These are phyloP conservation scores for Suillus cothurnatus DNA, from an alignment of 768 basidiomycete genomes.

Conservation along the genomic window DNA sequence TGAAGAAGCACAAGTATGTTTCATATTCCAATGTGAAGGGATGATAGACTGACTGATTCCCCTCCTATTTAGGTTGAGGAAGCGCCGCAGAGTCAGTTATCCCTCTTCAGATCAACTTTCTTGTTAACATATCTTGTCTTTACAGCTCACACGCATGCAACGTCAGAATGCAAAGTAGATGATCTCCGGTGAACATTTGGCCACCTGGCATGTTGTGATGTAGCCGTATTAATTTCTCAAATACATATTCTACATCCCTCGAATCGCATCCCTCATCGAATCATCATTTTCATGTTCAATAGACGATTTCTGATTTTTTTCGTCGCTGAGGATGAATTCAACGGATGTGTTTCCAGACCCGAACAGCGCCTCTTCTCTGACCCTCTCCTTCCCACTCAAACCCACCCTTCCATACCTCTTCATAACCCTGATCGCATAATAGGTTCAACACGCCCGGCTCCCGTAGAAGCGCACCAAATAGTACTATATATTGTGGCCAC, in stretches of 20 bases:
- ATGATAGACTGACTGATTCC: conserved; percentile 7
- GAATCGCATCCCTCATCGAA: neutral
- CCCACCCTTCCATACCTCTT: conserved; percentile 62
- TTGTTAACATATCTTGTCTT: conserved; percentile 20
- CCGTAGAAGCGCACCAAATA: conserved; percentile 80
- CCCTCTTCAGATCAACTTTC: neutral
- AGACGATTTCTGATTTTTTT: neutral
- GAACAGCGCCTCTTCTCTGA: conserved; percentile 66
- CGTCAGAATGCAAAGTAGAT: conserved; percentile 33
- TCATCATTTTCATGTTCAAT: conserved; percentile 5
- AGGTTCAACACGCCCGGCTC: conserved; percentile 48
- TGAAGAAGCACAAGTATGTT: conserved; percentile 95
- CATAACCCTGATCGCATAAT: conserved; percentile 60
- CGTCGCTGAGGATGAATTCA: conserved; percentile 1
- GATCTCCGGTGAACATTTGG: neutral
- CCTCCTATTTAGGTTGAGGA: conserved; percentile 65
- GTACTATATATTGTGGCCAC: conserved; percentile 81
- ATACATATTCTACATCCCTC: neutral
- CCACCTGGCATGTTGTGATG: neutral
- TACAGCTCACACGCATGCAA: conserved; percentile 47
- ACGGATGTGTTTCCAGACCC: conserved; percentile 55
- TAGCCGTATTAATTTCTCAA: conserved; percentile 2
- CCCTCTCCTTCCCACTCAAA: conserved; percentile 75
- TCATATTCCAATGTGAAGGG: conserved; percentile 6
- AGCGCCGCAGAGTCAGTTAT: conserved; percentile 77